Evolutionary conservation across 192 early-diverging fungal genomes (phyloP).

Genomic region (Chytriomyces sp.): DNA sequence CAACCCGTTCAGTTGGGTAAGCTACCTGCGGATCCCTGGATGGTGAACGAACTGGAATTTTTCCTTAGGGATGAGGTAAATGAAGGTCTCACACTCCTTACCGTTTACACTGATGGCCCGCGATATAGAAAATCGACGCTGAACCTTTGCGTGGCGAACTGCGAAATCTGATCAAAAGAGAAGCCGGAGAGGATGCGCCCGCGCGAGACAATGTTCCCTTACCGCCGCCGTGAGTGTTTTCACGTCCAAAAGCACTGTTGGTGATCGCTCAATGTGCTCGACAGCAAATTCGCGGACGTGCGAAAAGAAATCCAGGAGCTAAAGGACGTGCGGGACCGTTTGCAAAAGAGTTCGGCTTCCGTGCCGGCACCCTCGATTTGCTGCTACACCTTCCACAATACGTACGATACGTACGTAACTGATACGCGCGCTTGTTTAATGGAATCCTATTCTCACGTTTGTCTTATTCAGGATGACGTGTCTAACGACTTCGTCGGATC

Average conservation of each 20-base stretch:
- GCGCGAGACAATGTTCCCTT: conserved; percentile 65
- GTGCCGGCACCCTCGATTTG: conserved; percentile 83
- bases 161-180: conserved; percentile 54
- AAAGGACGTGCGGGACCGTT: conserved; percentile 75
- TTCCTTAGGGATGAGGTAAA: conserved; percentile 68
- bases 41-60: conserved; percentile 82
- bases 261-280: conserved; percentile 13
- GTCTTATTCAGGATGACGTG: conserved; percentile 71
- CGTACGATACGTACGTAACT: conserved; percentile 58
- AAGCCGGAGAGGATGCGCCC: conserved; percentile 62
- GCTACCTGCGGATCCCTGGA: conserved; percentile 69
- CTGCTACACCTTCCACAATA: conserved; percentile 96
- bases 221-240: conserved; percentile 72
- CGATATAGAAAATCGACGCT: conserved; percentile 28
- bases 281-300: conserved; percentile 78
- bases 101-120: not conserved
- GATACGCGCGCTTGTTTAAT: not conserved
- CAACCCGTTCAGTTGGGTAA: conserved; percentile 75
- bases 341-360: conserved; percentile 10
- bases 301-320: conserved; percentile 75
- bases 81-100: conserved; percentile 24
- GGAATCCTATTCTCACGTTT: not conserved
- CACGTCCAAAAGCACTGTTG: conserved; percentile 31
- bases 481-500: conserved; percentile 78
- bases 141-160: conserved; percentile 23